These are phyloP conservation scores for Metarhizium album DNA, from an alignment of 2,329 filamentous ascomycete species.

Conservation along the genomic window DNA sequence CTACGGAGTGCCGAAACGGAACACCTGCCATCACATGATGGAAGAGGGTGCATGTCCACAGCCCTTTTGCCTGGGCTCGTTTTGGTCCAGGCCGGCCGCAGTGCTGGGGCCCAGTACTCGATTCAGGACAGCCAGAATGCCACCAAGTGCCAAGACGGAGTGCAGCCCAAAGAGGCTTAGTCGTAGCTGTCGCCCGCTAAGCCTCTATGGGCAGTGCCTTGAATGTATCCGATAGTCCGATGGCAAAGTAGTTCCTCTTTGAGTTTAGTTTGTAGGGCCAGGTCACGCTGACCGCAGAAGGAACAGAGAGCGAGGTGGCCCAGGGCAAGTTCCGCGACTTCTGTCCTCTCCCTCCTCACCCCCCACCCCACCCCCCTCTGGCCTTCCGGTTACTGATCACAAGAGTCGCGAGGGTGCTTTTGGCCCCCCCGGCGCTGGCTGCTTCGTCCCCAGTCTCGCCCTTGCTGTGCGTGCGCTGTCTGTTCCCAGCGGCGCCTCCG, in stretches of 20 bases:
- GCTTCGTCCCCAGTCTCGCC: neutral
- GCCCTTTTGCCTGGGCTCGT: neutral
- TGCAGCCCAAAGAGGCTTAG: neutral
- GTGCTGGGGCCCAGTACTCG: no score
- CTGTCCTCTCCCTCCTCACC: neutral
- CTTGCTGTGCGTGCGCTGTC: neutral
- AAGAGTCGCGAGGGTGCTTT: neutral
- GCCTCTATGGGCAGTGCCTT: neutral
- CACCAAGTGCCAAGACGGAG: neutral
- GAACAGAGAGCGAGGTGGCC: neutral
- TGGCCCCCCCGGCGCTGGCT: constrained; percentile 5
- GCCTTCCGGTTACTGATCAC: constrained; percentile 3
- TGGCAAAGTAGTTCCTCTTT: neutral
- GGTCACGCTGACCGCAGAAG: neutral
- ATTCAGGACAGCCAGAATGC: neutral
- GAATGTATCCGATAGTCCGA: neutral
- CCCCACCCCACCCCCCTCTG: neutral
- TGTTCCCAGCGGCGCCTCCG: neutral
- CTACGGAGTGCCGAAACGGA: constrained; percentile 2
- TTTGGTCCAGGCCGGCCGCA: no score
- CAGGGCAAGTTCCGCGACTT: neutral
- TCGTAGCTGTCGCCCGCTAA: neutral
- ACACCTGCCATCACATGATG: constrained; percentile 5
- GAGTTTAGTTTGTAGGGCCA: neutral
- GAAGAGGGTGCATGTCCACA: neutral